These are phyloP conservation scores for Beauveria varroae DNA, from an alignment of 2,329 filamentous ascomycete genomes.

Conservation along the genomic window DNA sequence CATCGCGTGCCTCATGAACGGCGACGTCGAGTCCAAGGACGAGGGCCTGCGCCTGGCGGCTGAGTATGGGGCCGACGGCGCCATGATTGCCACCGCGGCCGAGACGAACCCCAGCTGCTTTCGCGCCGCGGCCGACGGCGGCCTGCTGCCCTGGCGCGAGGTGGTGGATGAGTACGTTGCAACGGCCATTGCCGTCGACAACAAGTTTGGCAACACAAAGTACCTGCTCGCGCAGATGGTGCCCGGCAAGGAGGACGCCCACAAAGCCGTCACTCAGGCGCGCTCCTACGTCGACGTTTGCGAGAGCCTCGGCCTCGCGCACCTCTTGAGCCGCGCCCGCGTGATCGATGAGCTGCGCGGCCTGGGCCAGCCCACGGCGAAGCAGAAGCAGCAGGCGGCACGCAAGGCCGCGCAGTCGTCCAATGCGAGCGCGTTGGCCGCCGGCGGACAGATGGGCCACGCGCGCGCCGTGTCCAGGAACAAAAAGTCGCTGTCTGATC, in stretches of 20 bases:
- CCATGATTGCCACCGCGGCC: constrained; percentile 93
- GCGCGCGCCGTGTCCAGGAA: constrained; percentile 25
- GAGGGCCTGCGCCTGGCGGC: constrained; percentile 63
- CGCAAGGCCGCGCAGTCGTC: constrained; percentile 20
- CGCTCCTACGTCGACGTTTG: constrained; percentile 69
- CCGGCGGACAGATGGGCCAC: constrained; percentile 38
- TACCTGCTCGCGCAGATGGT: constrained; percentile 81
- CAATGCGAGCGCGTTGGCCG: constrained; percentile 38
- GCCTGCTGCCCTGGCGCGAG: constrained; percentile 65
- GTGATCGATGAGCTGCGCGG: constrained; percentile 58
- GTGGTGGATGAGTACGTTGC: constrained; percentile 71
- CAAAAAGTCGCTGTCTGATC: constrained; percentile 27
- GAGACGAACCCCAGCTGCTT: constrained; percentile 91
- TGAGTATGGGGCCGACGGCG: constrained; percentile 83
- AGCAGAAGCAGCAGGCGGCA: constrained; percentile 25
- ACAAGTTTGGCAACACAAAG: constrained; percentile 89
- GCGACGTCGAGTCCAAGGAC: constrained; percentile 72
- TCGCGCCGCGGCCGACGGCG: constrained; percentile 59
- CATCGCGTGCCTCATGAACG: constrained; percentile 92
- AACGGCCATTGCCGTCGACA: constrained; percentile 67
- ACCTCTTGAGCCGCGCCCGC: constrained; percentile 55
- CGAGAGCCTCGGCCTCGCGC: constrained; percentile 54
- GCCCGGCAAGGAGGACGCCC: constrained; percentile 64
- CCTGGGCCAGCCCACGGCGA: constrained; percentile 41
- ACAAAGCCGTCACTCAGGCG: constrained; percentile 52